Conservation (phyloP, 1,139 yeast genomes). For the Hyphopichia pseudoburtonii region DNA sequence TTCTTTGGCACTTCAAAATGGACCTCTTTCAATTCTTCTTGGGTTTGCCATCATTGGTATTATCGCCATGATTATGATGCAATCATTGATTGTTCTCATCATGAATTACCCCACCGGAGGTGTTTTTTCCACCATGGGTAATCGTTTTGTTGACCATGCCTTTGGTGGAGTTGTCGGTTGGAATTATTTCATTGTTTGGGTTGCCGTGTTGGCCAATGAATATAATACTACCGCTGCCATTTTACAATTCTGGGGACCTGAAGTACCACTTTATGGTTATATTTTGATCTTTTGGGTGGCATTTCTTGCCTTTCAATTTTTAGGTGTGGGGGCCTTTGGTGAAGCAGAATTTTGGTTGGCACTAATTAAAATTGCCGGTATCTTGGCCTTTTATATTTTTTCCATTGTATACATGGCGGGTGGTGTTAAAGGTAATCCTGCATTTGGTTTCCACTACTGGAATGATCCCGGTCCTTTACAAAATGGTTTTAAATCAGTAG, state of each 20-base stretch:
- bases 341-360: conserved; percentile 70
- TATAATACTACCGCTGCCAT: conserved; percentile 56
- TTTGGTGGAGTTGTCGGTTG: conserved; percentile 63
- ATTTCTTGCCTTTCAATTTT: conserved; percentile 52
- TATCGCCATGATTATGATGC: conserved; percentile 59
- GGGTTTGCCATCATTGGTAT: conserved; percentile 53
- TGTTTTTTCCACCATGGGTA: conserved; percentile 54
- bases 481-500: conserved; percentile 68
- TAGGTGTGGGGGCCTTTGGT: conserved; percentile 64
- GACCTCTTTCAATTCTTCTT: conserved; percentile 46
- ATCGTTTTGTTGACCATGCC: conserved; percentile 55
- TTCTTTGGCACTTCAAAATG: conserved; percentile 42
- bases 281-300: conserved; percentile 55
- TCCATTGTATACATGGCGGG: conserved; percentile 64
- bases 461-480: conserved; percentile 51
- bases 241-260: conserved; percentile 58
- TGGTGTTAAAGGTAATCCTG: conserved; percentile 55
- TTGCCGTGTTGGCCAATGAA: conserved; percentile 60
- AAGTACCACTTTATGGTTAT: conserved; percentile 60
- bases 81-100: conserved; percentile 56
- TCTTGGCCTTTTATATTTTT: conserved; percentile 58
- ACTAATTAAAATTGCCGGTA: conserved; percentile 51
- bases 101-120: conserved; percentile 54
- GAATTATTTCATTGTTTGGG: conserved; percentile 63
- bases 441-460: conserved; percentile 54